A percentile compares a stretch with the other conserved stretches of the same genome.
phyloP scores from a whole-genome alignment of 1,139 yeast genomes.

The Scheffersomyces illinoinensis region DNA sequence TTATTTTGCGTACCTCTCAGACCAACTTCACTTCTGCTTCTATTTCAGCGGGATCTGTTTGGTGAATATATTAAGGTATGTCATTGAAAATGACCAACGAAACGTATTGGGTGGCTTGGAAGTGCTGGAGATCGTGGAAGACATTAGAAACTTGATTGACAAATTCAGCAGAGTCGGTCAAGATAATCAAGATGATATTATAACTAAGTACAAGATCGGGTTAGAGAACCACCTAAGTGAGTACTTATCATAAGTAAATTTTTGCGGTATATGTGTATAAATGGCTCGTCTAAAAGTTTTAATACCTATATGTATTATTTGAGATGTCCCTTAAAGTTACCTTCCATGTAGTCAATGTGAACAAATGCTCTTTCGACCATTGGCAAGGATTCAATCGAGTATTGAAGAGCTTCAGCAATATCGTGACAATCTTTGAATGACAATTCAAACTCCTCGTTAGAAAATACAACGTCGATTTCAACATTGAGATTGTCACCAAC shows the following conservation, averaged over 20 bases:
- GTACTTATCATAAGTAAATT: conserved; percentile 2
- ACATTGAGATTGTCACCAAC: conserved; percentile 77
- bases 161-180: conserved; percentile 34
- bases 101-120: conserved; percentile 2
- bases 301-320: conserved; percentile 12
- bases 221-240: conserved; percentile 16
- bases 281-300: neutral
- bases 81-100: conserved; percentile 6
- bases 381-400: conserved; percentile 75
- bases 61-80: conserved; percentile 24
- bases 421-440: conserved; percentile 72
- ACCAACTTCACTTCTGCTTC: conserved; percentile 63
- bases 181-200: conserved; percentile 27
- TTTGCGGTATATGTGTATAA: neutral
- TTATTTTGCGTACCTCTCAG: conserved; percentile 68
- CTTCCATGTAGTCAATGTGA: conserved; percentile 70
- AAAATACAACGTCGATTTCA: conserved; percentile 72
- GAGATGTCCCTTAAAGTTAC: conserved; percentile 53
- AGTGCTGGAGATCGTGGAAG: conserved; percentile 9
- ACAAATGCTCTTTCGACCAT: conserved; percentile 81
- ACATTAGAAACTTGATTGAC: conserved; percentile 23
- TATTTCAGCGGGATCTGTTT: conserved; percentile 52
- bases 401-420: conserved; percentile 78
- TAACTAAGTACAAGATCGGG: conserved; percentile 30
- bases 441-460: conserved; percentile 43